A percentile compares a stretch with the other conserved stretches of the same genome.
Conservation (phyloP, 1,284 basidiomycete species). For the Ceratobasidium theobromae region DNA sequence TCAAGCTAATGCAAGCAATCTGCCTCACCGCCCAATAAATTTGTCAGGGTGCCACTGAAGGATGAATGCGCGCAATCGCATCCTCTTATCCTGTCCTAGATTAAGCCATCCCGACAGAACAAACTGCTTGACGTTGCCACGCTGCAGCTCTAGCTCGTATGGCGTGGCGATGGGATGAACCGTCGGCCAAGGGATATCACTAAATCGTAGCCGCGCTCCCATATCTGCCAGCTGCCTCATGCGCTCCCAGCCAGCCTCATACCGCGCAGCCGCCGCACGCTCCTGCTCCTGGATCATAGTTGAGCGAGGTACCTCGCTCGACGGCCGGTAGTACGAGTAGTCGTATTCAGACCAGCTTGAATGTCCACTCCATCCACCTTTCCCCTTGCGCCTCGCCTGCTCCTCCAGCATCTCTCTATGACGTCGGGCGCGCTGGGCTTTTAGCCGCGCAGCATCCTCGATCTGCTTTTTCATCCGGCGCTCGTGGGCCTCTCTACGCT, state of each 20-base stretch:
- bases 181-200: constrained; percentile 21
- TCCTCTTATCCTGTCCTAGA: neutral
- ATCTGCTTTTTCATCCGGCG: constrained; percentile 8
- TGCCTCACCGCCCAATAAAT: constrained; percentile 8
- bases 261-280: neutral
- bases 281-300: neutral
- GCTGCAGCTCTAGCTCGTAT: neutral
- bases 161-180: neutral
- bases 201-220: neutral
- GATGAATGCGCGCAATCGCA: neutral
- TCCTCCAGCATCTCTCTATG: neutral
- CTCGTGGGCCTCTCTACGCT: constrained; percentile 16
- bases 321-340: neutral
- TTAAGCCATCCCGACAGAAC: neutral
- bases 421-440: constrained; percentile 17
- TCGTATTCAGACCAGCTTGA: constrained; percentile 2
- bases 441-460: constrained; percentile 11
- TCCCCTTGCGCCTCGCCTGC: neutral
- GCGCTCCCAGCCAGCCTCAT: constrained; percentile 11
- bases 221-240: neutral
- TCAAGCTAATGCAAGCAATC: neutral
- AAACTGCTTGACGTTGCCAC: neutral
- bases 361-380: neutral
- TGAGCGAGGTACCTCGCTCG: neutral
- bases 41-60: constrained; percentile 24